Evolutionary conservation across 306 rosid genomes (phyloP).

Genomic region (Quercus berberidifolia): DNA sequence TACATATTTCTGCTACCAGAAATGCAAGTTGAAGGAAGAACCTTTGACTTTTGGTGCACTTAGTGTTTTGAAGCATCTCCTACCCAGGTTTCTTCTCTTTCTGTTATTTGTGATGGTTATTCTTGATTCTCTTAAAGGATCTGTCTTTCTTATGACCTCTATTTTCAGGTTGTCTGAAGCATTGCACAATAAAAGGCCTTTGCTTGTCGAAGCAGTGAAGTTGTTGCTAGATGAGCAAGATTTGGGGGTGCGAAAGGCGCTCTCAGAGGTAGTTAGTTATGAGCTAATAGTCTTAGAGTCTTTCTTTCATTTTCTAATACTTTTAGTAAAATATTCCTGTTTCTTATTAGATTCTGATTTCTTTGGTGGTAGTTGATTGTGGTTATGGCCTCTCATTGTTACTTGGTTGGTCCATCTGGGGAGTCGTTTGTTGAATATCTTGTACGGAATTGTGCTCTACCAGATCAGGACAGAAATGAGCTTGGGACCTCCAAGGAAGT

Average conservation of each 20-base stretch:
- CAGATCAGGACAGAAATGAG: constrained; percentile 45
- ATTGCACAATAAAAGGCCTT: constrained; percentile 80
- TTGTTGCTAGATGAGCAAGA: constrained; percentile 76
- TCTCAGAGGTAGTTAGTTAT: constrained; percentile 64
- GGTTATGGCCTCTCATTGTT: constrained; percentile 97
- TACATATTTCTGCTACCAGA: constrained; percentile 42
- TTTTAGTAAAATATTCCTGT: background rate
- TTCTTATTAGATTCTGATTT: background rate
- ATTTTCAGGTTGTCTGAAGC: constrained; percentile 77
- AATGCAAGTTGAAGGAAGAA: constrained; percentile 90
- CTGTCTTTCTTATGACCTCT: constrained; percentile 28
- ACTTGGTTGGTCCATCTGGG: constrained; percentile 90
- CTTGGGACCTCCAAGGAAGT: constrained; percentile 44
- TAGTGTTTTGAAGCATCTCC: constrained; percentile 84
- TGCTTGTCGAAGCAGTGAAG: constrained; percentile 75
- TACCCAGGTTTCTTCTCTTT: constrained; percentile 67
- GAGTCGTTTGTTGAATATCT: constrained; percentile 90
- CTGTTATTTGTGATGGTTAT: constrained; percentile 11
- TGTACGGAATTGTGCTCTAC: constrained; percentile 77
- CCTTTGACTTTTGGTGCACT: constrained; percentile 76
- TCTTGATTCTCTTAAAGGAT: constrained; percentile 20
- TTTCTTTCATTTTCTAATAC: background rate
- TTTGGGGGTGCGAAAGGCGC: constrained; percentile 73
- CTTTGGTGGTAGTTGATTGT: constrained; percentile 73
- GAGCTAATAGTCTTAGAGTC: constrained; percentile 5